These are phyloP conservation scores for Wickerhamiella dianesei DNA, from an alignment of 805 yeast species.

Conservation along the genomic window DNA sequence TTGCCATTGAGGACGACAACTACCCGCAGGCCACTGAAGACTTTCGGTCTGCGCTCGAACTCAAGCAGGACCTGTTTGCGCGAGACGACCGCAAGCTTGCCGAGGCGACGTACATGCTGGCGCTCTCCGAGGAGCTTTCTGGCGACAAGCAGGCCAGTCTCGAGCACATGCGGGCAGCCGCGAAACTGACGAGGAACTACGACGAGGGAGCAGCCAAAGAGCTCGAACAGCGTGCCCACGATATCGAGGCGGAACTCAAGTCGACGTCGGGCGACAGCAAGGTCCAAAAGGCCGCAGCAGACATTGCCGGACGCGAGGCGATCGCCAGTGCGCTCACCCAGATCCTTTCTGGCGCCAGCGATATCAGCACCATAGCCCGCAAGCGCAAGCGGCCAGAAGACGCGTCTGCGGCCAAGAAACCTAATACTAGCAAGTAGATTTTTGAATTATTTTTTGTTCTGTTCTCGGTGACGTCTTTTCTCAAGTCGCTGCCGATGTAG, in stretches of 20 bases:
- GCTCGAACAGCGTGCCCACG: conserved; percentile 20
- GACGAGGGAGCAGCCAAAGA: conserved; percentile 24
- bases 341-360: conserved; percentile 19
- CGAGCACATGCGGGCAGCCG: conserved; percentile 31
- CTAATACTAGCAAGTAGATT: neutral
- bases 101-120: conserved; percentile 69
- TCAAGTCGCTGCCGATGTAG: too few species aligned
- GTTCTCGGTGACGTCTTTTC: too few species aligned
- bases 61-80: conserved; percentile 41
- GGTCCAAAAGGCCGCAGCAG: conserved; percentile 11
- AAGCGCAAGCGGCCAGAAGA: conserved; percentile 15
- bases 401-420: neutral
- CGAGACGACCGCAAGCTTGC: conserved; percentile 45
- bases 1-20: conserved; percentile 72
- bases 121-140: conserved; percentile 63
- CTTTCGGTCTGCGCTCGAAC: conserved; percentile 41
- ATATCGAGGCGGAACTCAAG: conserved; percentile 13
- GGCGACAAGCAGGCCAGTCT: conserved; percentile 43
- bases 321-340: conserved; percentile 11
- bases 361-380: conserved; percentile 21
- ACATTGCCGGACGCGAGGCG: conserved; percentile 17
- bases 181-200: conserved; percentile 28
- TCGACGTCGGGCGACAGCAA: conserved; percentile 5
- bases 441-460: too few species aligned
- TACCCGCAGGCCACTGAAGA: conserved; percentile 67